These are phyloP conservation scores for Apophysomyces ossiformis DNA, from an alignment of 371 early-diverging fungal genomes.

Conservation along the genomic window DNA sequence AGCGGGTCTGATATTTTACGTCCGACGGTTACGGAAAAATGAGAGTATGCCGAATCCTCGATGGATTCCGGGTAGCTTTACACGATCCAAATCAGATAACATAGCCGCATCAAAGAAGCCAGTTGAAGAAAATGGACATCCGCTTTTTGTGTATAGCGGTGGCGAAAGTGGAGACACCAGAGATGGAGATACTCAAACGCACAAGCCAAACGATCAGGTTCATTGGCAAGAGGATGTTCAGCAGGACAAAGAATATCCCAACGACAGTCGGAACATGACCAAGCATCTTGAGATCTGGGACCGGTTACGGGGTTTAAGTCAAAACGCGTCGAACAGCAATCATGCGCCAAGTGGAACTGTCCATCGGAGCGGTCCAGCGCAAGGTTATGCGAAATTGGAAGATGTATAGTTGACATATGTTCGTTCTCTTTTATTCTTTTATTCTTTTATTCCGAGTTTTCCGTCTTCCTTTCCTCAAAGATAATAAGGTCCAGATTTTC, in stretches of 20 bases:
- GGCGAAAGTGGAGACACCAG: conserved; percentile 25
- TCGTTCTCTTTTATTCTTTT: too few species aligned
- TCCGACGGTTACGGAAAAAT: conserved; percentile 9
- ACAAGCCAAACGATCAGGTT: conserved; percentile 49
- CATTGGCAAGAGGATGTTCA: conserved; percentile 40
- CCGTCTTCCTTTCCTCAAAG: conserved; percentile 16
- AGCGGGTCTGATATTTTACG: background rate
- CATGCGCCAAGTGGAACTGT: background rate
- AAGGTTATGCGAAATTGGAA: conserved; percentile 1
- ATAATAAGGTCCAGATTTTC: conserved; percentile 51
- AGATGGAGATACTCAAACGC: conserved; percentile 27
- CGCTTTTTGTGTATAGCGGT: conserved; percentile 40
- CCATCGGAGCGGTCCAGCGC: background rate
- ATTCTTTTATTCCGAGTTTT: too few species aligned
- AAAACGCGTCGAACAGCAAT: background rate
- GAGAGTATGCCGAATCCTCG: background rate
- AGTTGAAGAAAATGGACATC: conserved; percentile 29
- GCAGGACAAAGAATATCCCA: conserved; percentile 22
- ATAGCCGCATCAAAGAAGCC: background rate
- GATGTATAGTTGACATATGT: background rate
- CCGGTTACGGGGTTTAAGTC: conserved; percentile 38
- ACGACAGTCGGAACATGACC: conserved; percentile 24
- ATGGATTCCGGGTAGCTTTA: conserved; percentile 1
- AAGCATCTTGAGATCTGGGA: conserved; percentile 45
- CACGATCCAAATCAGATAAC: conserved; percentile 14